Evolutionary conservation across 148 eudicot genomes (phyloP), one percentile per base, ranked within the genome.

Genomic region (Spergularia bocconei): DNA sequence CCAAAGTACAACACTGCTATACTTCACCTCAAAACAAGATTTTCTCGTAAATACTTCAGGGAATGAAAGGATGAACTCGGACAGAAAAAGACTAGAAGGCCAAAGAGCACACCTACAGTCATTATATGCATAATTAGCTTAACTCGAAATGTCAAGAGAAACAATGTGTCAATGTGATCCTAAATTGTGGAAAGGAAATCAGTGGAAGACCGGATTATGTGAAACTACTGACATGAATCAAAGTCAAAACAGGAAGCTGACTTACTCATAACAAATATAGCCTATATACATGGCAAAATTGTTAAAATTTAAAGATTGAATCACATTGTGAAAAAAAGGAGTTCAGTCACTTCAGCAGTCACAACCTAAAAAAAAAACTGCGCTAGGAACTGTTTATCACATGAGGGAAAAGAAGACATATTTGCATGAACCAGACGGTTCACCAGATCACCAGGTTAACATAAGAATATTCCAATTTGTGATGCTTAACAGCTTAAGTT

Each of bases 71-170:
- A 95, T 88, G 75, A 92, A 90, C 84, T 95, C 97, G 33, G 98
- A 90, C 76, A 95, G 77, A 86, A 87, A 90, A 79, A 95, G 90
- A 81, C 97, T 79, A 63, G 98, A 95, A 15, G 98, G 98, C 98
- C 98, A 95, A 72, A 95, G 82, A 58, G 91, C 85, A 77, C 98
- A 95, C 91, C 97, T 95, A 80, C 57, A 67, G 14, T 63, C 13
- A 80, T 29, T 63, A 79, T 21, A 8, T 67, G 63, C 63, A 68
- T 25, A 29, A 50, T 69, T 47, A 75, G 68, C 74, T 79, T 38
- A 51, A 23, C 64, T 55, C 48, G 74, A 25, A 23, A 66, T 54
- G 7, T 53, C 41, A 73, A 67, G 21, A 63, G 7, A 20, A 8
- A 12, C 15, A 16, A 39, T 63, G 38, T 53, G 68, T 64, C 48